phyloP scores from a whole-genome alignment of 1,139 yeast species.

The Nakaseomyces uthaithaninus region DNA sequence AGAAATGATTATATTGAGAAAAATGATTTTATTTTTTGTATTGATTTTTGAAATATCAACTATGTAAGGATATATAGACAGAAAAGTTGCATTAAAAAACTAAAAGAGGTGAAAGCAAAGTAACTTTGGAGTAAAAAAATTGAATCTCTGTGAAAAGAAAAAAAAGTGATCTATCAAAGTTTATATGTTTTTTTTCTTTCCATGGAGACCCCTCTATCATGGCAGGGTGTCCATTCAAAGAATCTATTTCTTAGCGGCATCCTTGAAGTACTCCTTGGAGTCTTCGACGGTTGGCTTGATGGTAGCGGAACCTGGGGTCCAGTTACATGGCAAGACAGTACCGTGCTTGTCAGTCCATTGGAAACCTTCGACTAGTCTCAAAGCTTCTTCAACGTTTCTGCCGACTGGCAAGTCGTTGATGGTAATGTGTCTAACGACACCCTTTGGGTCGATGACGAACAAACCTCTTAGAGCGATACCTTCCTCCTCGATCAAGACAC shows the following conservation, averaged over 20 bases:
- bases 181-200: too few species aligned
- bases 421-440: constrained; percentile 89
- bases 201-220: too few species aligned
- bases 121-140: too few species aligned
- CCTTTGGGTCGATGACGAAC: constrained; percentile 95
- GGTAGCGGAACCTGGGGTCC: constrained; percentile 96
- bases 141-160: too few species aligned
- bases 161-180: too few species aligned
- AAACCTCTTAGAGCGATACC: constrained; percentile 97
- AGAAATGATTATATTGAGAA: too few species aligned
- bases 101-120: background rate
- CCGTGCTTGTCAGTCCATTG: constrained; percentile 97
- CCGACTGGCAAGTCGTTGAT: constrained; percentile 98
- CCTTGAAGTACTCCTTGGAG: constrained; percentile 44
- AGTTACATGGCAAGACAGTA: constrained; percentile 98
- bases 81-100: too few species aligned
- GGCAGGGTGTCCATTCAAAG: background rate
- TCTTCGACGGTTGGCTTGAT: constrained; percentile 78
- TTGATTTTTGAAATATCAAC: too few species aligned
- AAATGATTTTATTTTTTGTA: background rate
- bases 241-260: constrained; percentile 15
- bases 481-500: constrained; percentile 90
- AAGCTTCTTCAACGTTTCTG: constrained; percentile 94
- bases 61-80: too few species aligned
- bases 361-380: constrained; percentile 97